Conservation (phyloP, 140 eudicot genomes). For the Ambrosia hybrid region DNA sequence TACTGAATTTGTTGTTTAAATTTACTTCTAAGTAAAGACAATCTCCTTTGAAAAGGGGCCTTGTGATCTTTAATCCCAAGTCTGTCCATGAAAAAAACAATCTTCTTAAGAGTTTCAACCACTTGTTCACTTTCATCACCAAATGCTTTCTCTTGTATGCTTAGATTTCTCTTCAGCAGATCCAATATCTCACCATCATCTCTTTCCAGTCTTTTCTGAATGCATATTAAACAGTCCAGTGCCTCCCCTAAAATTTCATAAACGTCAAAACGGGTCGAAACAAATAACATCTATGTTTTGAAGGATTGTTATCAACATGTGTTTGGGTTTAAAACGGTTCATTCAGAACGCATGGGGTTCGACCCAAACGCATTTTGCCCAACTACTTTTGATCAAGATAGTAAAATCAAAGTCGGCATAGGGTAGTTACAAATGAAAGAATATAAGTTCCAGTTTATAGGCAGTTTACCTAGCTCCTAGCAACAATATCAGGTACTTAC, state of each 20-base stretch:
- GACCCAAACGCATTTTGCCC: not conserved
- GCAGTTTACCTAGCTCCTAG: no score
- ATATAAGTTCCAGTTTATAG: no score
- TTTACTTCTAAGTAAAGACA: conserved; percentile 56
- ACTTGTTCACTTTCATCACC: conserved; percentile 74
- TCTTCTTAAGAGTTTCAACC: conserved; percentile 68
- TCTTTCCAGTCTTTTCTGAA: conserved; percentile 62
- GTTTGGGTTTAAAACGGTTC: not conserved
- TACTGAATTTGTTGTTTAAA: conserved; percentile 47
- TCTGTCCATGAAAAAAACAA: conserved; percentile 70
- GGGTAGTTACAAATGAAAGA: not conserved
- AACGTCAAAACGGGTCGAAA: not conserved
- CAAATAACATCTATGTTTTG: conserved; percentile 6
- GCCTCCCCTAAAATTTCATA: conserved; percentile 72
- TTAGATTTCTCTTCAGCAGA: conserved; percentile 65
- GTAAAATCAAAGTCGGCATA: not conserved
- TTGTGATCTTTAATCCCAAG: conserved; percentile 66
- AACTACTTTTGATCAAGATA: not conserved
- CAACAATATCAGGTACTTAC: not conserved
- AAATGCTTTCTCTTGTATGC: conserved; percentile 79
- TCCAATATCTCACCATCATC: conserved; percentile 57
- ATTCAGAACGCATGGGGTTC: not conserved
- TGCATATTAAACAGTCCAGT: conserved; percentile 83
- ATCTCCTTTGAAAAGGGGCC: conserved; percentile 67
- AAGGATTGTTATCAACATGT: not conserved